Evolutionary conservation across 2,329 filamentous ascomycete species (phyloP).

Genomic region (Sarocladium brachiariae): DNA sequence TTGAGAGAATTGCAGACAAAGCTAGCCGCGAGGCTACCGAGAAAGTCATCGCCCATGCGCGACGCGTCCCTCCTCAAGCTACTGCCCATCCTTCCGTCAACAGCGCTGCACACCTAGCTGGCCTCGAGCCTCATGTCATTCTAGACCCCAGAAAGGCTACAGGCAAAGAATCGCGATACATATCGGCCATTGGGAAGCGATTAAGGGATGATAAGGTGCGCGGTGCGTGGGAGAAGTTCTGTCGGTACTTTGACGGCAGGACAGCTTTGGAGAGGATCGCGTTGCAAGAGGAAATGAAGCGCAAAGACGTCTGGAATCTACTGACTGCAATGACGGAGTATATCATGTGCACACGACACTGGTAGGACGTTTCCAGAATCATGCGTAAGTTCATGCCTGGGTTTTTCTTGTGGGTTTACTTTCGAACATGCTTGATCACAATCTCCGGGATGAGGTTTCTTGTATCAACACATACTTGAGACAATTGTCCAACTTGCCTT

Average conservation of each 20-base stretch:
- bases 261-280: slow-evolving; percentile 81
- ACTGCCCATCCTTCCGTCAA: slow-evolving; percentile 53
- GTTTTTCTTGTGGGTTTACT: too few species aligned
- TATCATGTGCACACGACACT: slow-evolving; percentile 61
- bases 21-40: slow-evolving; percentile 48
- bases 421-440: too few species aligned
- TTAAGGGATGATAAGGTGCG: slow-evolving; percentile 51
- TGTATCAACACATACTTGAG: too few species aligned
- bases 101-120: slow-evolving; percentile 48
- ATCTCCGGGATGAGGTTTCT: too few species aligned
- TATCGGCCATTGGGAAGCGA: slow-evolving; percentile 51
- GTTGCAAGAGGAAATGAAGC: slow-evolving; percentile 77
- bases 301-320: slow-evolving; percentile 69
- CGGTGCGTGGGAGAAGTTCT: slow-evolving; percentile 64
- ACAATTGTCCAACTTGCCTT: too few species aligned
- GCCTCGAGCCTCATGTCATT: slow-evolving; percentile 60
- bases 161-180: slow-evolving; percentile 67
- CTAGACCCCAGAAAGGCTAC: slow-evolving; percentile 72
- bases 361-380: too few species aligned
- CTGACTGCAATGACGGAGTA: slow-evolving; percentile 61
- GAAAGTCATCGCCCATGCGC: slow-evolving; percentile 48
- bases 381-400: too few species aligned
- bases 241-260: slow-evolving; percentile 82
- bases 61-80: slow-evolving; percentile 38
- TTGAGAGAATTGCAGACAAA: slow-evolving; percentile 50